These are phyloP conservation scores for Phialophora expanda DNA, from an alignment of 2,329 filamentous ascomycete genomes.

Conservation along the genomic window DNA sequence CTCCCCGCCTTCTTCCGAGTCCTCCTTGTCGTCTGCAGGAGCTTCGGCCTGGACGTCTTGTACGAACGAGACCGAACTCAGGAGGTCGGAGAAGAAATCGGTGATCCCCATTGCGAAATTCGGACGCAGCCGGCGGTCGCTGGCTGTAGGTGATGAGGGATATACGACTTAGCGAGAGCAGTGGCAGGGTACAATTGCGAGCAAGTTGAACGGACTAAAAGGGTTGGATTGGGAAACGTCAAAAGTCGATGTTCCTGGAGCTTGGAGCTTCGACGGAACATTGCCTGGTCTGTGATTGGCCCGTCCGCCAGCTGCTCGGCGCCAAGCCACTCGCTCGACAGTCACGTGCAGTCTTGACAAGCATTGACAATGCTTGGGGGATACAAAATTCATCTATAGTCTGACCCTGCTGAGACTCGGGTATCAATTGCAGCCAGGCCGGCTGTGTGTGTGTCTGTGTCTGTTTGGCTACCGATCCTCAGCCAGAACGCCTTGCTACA, in stretches of 20 bases:
- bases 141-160: neutral
- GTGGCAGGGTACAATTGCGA: neutral
- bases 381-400: neutral
- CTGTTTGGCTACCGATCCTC: neutral
- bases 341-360: neutral
- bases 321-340: constrained; percentile 6
- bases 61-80: constrained; percentile 64
- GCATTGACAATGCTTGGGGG: neutral
- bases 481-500: neutral
- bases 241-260: constrained; percentile 5
- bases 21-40: constrained; percentile 56
- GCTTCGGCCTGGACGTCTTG: constrained; percentile 66
- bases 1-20: constrained; percentile 46
- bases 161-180: neutral
- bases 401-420: neutral
- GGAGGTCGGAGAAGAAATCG: constrained; percentile 68
- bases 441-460: neutral
- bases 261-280: constrained; percentile 16
- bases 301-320: neutral
- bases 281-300: constrained; percentile 16
- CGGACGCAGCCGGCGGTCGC: neutral
- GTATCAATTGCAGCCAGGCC: neutral
- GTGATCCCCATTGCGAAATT: constrained; percentile 63
- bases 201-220: neutral
- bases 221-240: constrained; percentile 1